Conservation (phyloP, 2,329 filamentous ascomycete genomes). For the Arachnomyces sp. region DNA sequence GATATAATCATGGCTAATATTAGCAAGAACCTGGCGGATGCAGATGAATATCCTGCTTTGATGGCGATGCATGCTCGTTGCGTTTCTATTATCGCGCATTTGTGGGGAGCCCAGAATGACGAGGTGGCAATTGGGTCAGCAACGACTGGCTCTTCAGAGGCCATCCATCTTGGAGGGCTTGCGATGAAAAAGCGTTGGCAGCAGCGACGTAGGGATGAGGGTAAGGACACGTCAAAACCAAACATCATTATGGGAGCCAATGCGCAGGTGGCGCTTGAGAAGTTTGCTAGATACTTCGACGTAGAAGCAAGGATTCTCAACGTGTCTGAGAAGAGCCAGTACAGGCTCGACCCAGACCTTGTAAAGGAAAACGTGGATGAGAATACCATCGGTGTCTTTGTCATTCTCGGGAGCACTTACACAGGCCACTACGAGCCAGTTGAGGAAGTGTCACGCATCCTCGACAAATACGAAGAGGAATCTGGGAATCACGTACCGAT, state of each 20-base stretch:
- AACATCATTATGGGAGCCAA: conserved; percentile 70
- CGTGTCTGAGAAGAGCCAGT: conserved; percentile 53
- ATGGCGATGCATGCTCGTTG: conserved; percentile 58
- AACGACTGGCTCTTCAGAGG: conserved; percentile 63
- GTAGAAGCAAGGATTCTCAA: conserved; percentile 59
- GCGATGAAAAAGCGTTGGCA: conserved; percentile 72
- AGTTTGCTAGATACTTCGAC: conserved; percentile 66
- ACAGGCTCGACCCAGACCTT: conserved; percentile 54
- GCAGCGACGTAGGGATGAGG: conserved; percentile 49
- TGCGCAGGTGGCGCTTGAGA: conserved; percentile 64
- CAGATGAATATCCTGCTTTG: conserved; percentile 55
- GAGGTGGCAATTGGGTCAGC: conserved; percentile 60
- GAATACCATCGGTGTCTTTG: conserved; percentile 69
- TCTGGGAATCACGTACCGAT: conserved; percentile 60
- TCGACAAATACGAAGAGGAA: conserved; percentile 54
- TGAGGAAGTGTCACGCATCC: conserved; percentile 55
- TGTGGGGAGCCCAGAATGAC: conserved; percentile 55
- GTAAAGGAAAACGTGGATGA: conserved; percentile 62
- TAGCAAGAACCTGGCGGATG: conserved; percentile 64
- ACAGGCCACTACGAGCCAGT: conserved; percentile 68
- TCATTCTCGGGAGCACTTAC: conserved; percentile 64
- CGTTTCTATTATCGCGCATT: conserved; percentile 57
- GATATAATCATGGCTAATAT: conserved; percentile 60
- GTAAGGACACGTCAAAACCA: conserved; percentile 55
- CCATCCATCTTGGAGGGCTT: conserved; percentile 60